Conservation (phyloP, 108 stramenopile genomes). For the Skeletonema grethae region DNA sequence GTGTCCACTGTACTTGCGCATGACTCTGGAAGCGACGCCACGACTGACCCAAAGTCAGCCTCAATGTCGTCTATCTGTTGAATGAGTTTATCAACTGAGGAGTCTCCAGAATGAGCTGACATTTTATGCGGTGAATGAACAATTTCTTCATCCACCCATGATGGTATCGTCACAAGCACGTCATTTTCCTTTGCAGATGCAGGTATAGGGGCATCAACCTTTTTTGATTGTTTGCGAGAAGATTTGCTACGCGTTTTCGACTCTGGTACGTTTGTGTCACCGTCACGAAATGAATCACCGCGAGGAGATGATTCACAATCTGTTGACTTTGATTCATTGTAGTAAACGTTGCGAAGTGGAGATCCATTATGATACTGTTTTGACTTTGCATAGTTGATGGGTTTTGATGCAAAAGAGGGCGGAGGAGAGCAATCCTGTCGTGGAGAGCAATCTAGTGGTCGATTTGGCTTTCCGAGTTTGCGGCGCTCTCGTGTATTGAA, state of each 20-base stretch:
- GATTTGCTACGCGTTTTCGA: background rate
- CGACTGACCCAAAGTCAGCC: conserved; percentile 43
- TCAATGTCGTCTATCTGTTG: conserved; percentile 49
- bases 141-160: conserved; percentile 48
- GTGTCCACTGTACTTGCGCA: background rate
- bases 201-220: background rate
- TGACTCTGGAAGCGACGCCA: conserved; percentile 39
- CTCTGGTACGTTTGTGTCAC: background rate
- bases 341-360: too few species aligned
- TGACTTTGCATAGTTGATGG: background rate
- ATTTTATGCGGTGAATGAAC: conserved; percentile 23
- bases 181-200: background rate
- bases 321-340: background rate
- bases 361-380: too few species aligned
- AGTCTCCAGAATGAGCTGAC: conserved; percentile 28
- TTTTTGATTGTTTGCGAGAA: background rate
- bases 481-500: background rate
- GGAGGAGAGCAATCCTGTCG: background rate
- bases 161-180: conserved; percentile 10
- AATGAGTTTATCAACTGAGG: conserved; percentile 40
- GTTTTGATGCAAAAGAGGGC: background rate
- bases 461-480: background rate
- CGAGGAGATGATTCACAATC: background rate
- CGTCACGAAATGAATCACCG: background rate
- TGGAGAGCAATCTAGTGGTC: background rate